Base-by-base conservation (phyloP, 345 rosid genomes). In the Brassica rapa region DNA sequence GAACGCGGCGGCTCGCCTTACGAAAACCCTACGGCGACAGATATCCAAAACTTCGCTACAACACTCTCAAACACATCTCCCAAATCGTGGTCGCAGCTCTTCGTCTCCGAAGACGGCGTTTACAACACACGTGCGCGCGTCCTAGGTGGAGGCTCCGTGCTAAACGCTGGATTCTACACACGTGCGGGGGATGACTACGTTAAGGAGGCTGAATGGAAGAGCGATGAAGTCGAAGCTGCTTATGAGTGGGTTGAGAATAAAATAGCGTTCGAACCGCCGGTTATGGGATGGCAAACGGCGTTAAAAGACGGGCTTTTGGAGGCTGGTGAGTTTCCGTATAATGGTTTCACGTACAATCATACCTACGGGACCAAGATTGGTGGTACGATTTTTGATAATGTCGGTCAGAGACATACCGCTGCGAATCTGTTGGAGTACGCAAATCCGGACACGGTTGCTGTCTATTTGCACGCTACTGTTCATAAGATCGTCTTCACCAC, bases 1-100 rank as follows among this genome's bases (percentile, higher is more conserved):
- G 97, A 94, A 82, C 86, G 93, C 62, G 98, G 97, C 0, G 91
- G 92, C 16, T 84, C 96, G 0, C 98, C 96, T 0, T 90, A 88
- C 12, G 84, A 81, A 0, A 81, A 85, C 79, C 85, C 84, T 0
- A 75, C 79, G 64, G 88, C 84, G 10, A 81, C 86, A 14, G 81
- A 89, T 77, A 68, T 78, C 0, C 85, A 63, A 27, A 83, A 82
- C 80, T 94, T 90, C 67, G 80, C 70, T 0, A 55, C 59, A 1
- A 79, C 88, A 2, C 80, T 94, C 25, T 72, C 83, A 0, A 89
- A 89, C 80, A 14, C 11, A 32, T 81, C 89, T 0, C 92, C 91
- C 0, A 16, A 66, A 2, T 90, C 97, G 0, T 85, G 91, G 32
- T 78, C 98, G 6, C 96, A 94, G 64, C 76, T 76, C 32, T 94